phyloP scores from a whole-genome alignment of 495 filamentous ascomycete species.

The Penicillium angulare region DNA sequence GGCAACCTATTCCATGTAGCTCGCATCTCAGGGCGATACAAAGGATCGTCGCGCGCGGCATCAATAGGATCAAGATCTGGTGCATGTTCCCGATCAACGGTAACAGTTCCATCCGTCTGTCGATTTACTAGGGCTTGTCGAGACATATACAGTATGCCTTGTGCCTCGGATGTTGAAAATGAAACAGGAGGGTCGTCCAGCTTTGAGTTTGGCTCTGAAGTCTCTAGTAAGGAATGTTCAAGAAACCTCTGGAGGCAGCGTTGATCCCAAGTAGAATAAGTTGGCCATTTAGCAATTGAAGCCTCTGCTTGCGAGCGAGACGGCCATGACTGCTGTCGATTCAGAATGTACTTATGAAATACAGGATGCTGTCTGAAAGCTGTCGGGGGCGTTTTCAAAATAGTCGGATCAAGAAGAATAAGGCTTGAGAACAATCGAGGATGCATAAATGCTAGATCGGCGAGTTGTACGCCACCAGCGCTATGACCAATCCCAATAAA shows the following conservation, averaged over 20 bases:
- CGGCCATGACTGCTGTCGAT: not conserved
- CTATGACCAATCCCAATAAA: not conserved
- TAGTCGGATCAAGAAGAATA: not conserved
- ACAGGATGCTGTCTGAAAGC: not conserved
- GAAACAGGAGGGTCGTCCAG: not conserved
- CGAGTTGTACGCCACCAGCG: not conserved
- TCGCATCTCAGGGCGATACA: not conserved
- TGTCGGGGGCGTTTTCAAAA: not conserved
- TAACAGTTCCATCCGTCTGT: not conserved
- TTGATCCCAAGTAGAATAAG: not conserved
- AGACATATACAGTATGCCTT: not conserved
- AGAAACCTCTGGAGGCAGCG: not conserved
- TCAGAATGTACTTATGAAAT: not conserved
- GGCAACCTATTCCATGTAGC: not conserved
- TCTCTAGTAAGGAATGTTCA: not conserved
- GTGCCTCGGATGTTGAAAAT: not conserved
- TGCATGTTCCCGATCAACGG: not conserved
- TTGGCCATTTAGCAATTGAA: not conserved
- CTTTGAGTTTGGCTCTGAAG: not conserved
- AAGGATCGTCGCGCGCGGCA: not conserved
- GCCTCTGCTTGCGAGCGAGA: not conserved
- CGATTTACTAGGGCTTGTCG: not conserved
- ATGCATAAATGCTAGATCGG: not conserved
- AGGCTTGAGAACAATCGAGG: not conserved
- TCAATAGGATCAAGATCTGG: not conserved